phyloP scores from a whole-genome alignment of 148 eudicot genomes.

The Fagopyrum esculentum region DNA sequence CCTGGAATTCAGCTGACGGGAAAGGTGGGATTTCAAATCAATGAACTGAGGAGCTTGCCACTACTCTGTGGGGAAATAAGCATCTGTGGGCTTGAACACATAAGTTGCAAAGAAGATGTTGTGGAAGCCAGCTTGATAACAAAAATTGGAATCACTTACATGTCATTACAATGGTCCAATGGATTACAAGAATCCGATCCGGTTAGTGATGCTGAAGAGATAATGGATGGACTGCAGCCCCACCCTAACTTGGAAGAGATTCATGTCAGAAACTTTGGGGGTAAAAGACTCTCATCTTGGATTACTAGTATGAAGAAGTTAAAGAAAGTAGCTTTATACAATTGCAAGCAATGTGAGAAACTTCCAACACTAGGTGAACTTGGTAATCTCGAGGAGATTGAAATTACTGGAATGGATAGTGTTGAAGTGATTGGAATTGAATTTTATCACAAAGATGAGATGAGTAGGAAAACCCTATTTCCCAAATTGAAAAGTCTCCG shows the following conservation, averaged over 20 bases:
- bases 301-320: not conserved
- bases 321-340: not conserved
- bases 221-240: not conserved
- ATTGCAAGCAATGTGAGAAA: not conserved
- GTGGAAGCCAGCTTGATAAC: not conserved
- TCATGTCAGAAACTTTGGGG: not conserved
- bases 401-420: not conserved
- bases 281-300: not conserved
- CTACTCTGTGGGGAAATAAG: not conserved
- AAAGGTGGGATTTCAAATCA: not conserved
- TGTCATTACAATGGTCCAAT: not conserved
- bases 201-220: not conserved
- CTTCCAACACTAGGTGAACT: not conserved
- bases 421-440: not conserved
- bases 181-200: not conserved
- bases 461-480: not conserved
- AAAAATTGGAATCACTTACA: not conserved
- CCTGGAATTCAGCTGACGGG: not conserved
- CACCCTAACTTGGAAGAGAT: not conserved
- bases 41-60: not conserved
- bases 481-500: not conserved
- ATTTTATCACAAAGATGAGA: not conserved
- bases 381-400: not conserved
- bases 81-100: not conserved
- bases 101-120: slow-evolving; percentile 4